Evolutionary conservation across 345 rosid genomes (phyloP).

Genomic region (Euphorbia tirucalli): DNA sequence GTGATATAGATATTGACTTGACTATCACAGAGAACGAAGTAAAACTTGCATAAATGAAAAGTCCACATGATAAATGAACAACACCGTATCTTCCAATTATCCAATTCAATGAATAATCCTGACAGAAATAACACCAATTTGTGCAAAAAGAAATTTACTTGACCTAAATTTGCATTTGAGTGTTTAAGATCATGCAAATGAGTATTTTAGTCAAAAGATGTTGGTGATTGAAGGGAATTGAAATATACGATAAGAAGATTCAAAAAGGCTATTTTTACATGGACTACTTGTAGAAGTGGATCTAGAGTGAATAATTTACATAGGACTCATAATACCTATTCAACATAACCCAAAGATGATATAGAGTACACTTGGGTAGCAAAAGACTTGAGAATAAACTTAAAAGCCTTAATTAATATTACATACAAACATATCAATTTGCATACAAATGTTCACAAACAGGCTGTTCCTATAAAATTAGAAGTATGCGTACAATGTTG

Average conservation of each 20-base stretch:
- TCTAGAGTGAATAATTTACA: not conserved
- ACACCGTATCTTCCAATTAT: not conserved
- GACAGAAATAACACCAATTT: not conserved
- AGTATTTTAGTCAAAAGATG: not conserved
- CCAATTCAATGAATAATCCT: not conserved
- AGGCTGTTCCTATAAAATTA: not conserved
- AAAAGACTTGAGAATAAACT: not conserved
- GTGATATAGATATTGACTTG: slow-evolving; percentile 9
- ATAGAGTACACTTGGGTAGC: not conserved
- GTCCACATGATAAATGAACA: not conserved
- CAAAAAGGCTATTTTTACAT: not conserved
- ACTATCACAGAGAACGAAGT: not conserved
- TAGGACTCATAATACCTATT: not conserved
- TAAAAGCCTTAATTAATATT: too few relatives aligned
- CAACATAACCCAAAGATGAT: not conserved
- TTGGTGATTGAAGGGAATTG: not conserved
- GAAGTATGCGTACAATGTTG: not conserved
- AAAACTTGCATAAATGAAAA: not conserved
- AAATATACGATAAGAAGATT: not conserved
- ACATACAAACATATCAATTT: too few relatives aligned
- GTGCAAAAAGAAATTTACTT: too few relatives aligned
- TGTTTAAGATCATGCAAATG: not conserved
- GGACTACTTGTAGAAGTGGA: not conserved
- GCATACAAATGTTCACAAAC: not conserved
- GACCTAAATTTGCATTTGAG: not conserved